Evolutionary conservation across 2,329 filamentous ascomycete species (phyloP).

Genomic region (Cytospora piceicola): DNA sequence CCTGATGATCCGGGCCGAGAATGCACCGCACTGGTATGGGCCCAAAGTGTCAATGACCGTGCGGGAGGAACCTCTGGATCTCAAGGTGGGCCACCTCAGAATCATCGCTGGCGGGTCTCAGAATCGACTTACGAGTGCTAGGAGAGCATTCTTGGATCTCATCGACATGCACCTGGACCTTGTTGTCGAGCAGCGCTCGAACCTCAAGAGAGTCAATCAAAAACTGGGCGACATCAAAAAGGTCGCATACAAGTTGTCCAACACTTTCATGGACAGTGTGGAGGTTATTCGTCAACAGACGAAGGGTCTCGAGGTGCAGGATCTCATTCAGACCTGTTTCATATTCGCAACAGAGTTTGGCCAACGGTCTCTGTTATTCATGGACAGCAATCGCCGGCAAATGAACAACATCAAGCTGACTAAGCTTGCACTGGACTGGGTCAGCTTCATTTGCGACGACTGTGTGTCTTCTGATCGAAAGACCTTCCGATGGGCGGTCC

Average conservation of each 20-base stretch:
- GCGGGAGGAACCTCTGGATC: constrained; percentile 77
- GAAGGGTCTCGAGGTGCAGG: constrained; percentile 82
- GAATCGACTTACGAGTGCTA: constrained; percentile 75
- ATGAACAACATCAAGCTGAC: constrained; percentile 98
- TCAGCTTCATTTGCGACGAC: constrained; percentile 97
- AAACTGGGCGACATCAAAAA: constrained; percentile 93
- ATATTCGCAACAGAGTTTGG: constrained; percentile 99
- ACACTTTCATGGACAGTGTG: constrained; percentile 98
- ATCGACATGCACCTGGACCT: constrained; percentile 86
- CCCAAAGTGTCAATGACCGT: constrained; percentile 72
- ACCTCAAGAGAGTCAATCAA: constrained; percentile 87
- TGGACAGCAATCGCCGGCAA: constrained; percentile 91
- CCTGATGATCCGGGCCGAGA: constrained; percentile 81
- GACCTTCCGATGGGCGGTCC: constrained; percentile 96
- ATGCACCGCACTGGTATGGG: constrained; percentile 79
- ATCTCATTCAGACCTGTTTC: constrained; percentile 96
- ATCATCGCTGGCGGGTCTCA: constrained; percentile 88
- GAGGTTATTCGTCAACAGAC: constrained; percentile 90
- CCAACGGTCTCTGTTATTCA: constrained; percentile 89
- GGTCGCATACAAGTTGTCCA: constrained; percentile 93
- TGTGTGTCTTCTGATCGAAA: constrained; percentile 92
- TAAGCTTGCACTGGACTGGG: constrained; percentile 92
- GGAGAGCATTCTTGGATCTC: constrained; percentile 74
- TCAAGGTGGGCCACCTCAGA: constrained; percentile 84
- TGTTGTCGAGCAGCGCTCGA: constrained; percentile 88